phyloP scores from a whole-genome alignment of 106 monocot species.

The Amphibolis antarctica region DNA sequence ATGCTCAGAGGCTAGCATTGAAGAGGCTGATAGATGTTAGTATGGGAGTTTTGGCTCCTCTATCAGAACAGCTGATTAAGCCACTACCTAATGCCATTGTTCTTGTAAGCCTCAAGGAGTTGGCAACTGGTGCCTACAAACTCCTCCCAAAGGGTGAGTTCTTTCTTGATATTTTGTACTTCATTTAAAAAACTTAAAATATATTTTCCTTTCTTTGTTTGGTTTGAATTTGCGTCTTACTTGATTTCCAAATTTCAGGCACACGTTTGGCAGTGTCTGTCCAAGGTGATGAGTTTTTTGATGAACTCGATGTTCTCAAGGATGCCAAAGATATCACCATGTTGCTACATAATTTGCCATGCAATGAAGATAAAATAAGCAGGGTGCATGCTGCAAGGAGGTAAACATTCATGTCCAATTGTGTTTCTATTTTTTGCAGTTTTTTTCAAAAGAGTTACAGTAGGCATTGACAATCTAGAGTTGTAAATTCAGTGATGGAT shows the following conservation, averaged over 20 bases:
- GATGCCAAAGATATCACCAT: conserved; percentile 62
- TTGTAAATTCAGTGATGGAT: too few species aligned
- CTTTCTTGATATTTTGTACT: not conserved
- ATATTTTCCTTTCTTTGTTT: too few species aligned
- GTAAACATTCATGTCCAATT: conserved; percentile 17
- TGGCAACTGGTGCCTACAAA: conserved; percentile 74
- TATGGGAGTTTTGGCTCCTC: conserved; percentile 83
- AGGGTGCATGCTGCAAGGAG: conserved; percentile 91
- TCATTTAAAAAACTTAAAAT: not conserved
- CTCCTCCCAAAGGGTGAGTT: conserved; percentile 77
- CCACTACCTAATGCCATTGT: conserved; percentile 93
- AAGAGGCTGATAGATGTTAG: conserved; percentile 95
- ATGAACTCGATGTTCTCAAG: conserved; percentile 70
- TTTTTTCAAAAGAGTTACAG: not conserved
- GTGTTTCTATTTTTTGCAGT: not conserved
- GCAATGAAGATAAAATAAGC: conserved; percentile 55
- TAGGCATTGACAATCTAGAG: too few species aligned
- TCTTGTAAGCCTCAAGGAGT: conserved; percentile 77
- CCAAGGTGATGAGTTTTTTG: conserved; percentile 77
- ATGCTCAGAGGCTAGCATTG: conserved; percentile 74
- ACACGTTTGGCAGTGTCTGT: conserved; percentile 78
- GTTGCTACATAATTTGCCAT: conserved; percentile 78
- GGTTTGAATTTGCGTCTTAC: not conserved
- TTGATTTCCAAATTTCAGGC: conserved; percentile 24
- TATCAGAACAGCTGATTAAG: conserved; percentile 92